Evolutionary conservation across 2,329 filamentous ascomycete genomes (phyloP), one percentile per base, ranked within the genome.

Genomic region (Pyrenochaeta sp.): DNA sequence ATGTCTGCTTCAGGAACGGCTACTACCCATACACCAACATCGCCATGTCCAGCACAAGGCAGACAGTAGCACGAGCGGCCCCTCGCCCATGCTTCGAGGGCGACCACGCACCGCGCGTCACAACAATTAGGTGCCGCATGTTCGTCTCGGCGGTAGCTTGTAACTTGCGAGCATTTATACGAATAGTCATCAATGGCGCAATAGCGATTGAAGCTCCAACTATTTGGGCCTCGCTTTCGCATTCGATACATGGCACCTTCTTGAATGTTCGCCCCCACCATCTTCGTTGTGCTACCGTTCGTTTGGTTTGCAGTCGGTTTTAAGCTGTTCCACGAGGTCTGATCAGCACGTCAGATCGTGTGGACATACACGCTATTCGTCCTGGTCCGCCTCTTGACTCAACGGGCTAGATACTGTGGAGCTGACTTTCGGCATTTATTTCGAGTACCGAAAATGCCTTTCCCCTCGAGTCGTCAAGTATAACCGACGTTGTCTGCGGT

Each of bases 1-100:
- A 54, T 50, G 55, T 34, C 59, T 47, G 55, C 37, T 49, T 52
- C 39, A 43, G 54, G 56, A 50, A 52, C 43, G 28, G 56, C 54
- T 24, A 46, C 24, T 39, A 39, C n/a, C 36, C 36, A 19, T 39
- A 45, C 54, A 52, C 56, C 50, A 50, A 52, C 56, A 24, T 32
- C 52, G 64, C 52, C 53, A 51, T 52, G 43, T 32, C 42, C 49
- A 34, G 36, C 48, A 59, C 39, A 5, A 52, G 43, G 56, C 56
- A 43, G 50, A 40, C 32, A 52, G 53, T 52, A 52, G 39, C 15
- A 62, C 52, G 27, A 40, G 27, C 47, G 54, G 19, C 25, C 25
- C 42, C 42, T 44, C 42, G 25, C 30, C 28, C 28, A 47, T 46
- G 27, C 10, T 30, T n/a, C 28, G 10, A 19, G 22, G 27, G 43